Evolutionary conservation across 225 moss, liverwort and hornwort genomes (phyloP).

Genomic region (Asterella californica): DNA sequence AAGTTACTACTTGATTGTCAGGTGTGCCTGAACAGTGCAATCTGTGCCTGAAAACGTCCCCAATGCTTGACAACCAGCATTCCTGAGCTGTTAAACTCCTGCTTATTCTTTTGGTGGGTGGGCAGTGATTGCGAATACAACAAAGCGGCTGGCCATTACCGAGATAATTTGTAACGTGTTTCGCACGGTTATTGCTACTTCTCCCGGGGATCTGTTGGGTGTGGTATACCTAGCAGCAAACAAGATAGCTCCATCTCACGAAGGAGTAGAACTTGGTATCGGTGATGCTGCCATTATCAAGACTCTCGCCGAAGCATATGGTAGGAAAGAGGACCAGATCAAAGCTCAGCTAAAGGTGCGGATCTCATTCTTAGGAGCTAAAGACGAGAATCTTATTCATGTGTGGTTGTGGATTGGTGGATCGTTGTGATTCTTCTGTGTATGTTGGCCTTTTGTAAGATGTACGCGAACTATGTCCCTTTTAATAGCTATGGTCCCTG

Average conservation of each 20-base stretch:
- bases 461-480: background rate
- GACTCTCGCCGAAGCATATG: constrained; percentile 88
- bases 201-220: constrained; percentile 77
- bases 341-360: constrained; percentile 88
- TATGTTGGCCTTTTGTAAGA: no score
- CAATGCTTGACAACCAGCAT: background rate
- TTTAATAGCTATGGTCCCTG: no score
- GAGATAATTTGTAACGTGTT: constrained; percentile 95
- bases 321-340: constrained; percentile 92
- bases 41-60: no score
- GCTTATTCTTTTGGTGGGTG: constrained; percentile 1
- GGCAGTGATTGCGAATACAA: constrained; percentile 87
- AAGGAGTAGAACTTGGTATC: constrained; percentile 95
- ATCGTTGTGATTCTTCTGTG: no score
- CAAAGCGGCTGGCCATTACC: constrained; percentile 85
- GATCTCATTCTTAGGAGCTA: background rate
- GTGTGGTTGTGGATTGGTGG: background rate
- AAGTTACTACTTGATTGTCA: no score
- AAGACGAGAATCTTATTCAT: background rate
- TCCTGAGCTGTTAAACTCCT: background rate
- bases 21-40: no score
- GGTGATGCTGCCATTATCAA: constrained; percentile 88
- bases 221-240: constrained; percentile 91
- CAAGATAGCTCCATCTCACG: constrained; percentile 92
- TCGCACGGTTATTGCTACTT: constrained; percentile 80